Evolutionary conservation across 2,329 filamentous ascomycete genomes (phyloP).

Genomic region (Fusarium musae): DNA sequence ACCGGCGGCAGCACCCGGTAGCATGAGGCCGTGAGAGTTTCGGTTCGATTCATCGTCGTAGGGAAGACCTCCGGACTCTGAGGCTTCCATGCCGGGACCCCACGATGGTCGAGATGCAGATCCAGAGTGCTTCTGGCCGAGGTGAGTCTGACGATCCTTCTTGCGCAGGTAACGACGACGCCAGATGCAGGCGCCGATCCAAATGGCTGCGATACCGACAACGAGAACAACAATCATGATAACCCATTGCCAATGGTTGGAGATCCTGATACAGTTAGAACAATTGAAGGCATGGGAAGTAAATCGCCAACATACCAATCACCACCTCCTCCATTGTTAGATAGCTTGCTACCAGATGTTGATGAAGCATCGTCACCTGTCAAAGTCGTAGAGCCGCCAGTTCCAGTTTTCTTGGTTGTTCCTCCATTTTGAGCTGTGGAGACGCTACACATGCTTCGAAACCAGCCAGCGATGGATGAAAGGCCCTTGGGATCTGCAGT

Average conservation of each 20-base stretch:
- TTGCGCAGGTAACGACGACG: conserved; percentile 79
- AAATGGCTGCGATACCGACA: conserved; percentile 74
- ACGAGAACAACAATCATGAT: conserved; percentile 82
- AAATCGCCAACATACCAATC: conserved; percentile 57
- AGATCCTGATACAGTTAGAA: conserved; percentile 62
- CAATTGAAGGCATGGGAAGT: background rate
- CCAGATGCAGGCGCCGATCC: conserved; percentile 75
- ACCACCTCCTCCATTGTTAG: conserved; percentile 47
- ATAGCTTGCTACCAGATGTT: conserved; percentile 11
- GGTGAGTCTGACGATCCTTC: conserved; percentile 64
- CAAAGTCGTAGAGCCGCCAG: conserved; percentile 23
- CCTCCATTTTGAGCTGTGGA: conserved; percentile 39
- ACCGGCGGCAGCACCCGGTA: conserved; percentile 30
- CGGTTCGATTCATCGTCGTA: conserved; percentile 45
- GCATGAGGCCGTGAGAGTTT: conserved; percentile 41
- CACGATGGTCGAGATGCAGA: conserved; percentile 51
- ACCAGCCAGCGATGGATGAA: conserved; percentile 75
- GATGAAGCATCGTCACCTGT: conserved; percentile 16
- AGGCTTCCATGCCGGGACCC: conserved; percentile 47
- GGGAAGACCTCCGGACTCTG: conserved; percentile 42
- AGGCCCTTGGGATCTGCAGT: conserved; percentile 57
- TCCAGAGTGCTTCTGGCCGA: conserved; percentile 53
- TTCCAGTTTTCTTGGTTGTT: conserved; percentile 13
- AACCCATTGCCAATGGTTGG: conserved; percentile 81
- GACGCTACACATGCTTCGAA: conserved; percentile 70